A percentile compares a stretch with the other conserved stretches of the same genome.
Conservation (phyloP, 2,329 filamentous ascomycete genomes). For the Paraconiothyrium sp. region DNA sequence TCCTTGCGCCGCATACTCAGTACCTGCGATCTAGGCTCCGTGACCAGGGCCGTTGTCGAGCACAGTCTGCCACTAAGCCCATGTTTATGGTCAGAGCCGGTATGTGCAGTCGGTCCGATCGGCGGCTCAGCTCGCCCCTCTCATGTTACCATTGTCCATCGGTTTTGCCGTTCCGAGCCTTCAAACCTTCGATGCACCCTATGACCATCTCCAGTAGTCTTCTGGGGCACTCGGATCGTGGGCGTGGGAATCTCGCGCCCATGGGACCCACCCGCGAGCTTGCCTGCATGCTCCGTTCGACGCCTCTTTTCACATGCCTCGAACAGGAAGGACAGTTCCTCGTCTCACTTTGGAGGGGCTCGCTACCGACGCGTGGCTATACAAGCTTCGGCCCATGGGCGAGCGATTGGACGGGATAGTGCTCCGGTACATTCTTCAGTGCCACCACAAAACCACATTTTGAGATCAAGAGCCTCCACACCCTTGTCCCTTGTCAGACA, state of each 20-base stretch:
- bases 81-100: slow-evolving; percentile 38
- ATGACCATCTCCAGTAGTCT: slow-evolving; percentile 2
- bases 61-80: slow-evolving; percentile 30
- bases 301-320: slow-evolving; percentile 11
- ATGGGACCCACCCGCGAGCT: neutral
- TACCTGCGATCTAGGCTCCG: slow-evolving; percentile 38
- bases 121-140: slow-evolving; percentile 27
- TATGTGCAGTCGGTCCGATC: slow-evolving; percentile 46
- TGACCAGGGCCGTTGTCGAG: slow-evolving; percentile 30
- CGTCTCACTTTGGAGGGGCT: neutral
- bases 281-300: neutral
- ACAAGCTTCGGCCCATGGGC: neutral
- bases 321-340: neutral
- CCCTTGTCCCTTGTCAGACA: neutral
- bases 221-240: neutral
- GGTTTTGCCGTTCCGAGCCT: neutral
- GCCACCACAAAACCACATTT: neutral
- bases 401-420: slow-evolving; percentile 1
- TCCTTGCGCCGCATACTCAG: slow-evolving; percentile 20
- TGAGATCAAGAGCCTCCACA: slow-evolving; percentile 5
- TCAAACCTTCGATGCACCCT: neutral
- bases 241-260: neutral
- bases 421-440: neutral
- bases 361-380: slow-evolving; percentile 2
- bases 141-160: slow-evolving; percentile 12